phyloP scores from a whole-genome alignment of 1,284 basidiomycete species.

The Ceratobasidium sp. region DNA sequence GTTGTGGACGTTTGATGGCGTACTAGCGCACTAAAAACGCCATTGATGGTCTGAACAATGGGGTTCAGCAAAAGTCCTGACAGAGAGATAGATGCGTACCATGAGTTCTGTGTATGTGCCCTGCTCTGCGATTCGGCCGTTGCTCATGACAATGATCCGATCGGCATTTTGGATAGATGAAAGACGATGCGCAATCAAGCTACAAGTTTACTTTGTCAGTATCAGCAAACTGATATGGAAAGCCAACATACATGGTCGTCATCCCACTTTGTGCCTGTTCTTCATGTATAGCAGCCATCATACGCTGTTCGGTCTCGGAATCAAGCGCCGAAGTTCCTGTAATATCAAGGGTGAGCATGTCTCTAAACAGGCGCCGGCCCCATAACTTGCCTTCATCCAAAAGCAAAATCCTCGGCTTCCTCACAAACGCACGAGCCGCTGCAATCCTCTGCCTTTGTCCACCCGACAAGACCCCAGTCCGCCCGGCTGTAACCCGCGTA shows the following conservation, averaged over 20 bases:
- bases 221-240: background rate
- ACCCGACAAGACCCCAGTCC: slow-evolving; percentile 56
- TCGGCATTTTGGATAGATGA: slow-evolving; percentile 65
- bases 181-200: slow-evolving; percentile 65
- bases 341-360: background rate
- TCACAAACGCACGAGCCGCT: slow-evolving; percentile 61
- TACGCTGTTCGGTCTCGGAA: slow-evolving; percentile 59
- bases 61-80: background rate
- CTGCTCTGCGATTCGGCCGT: slow-evolving; percentile 61
- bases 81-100: slow-evolving; percentile 3
- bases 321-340: slow-evolving; percentile 59
- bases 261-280: slow-evolving; percentile 55
- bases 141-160: slow-evolving; percentile 64
- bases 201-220: background rate
- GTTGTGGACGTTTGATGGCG: slow-evolving; percentile 8
- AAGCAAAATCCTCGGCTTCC: slow-evolving; percentile 60
- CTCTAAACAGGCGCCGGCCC: slow-evolving; percentile 56
- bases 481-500: slow-evolving; percentile 60
- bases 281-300: slow-evolving; percentile 58
- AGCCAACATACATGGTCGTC: slow-evolving; percentile 53
- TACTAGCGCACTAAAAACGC: slow-evolving; percentile 35
- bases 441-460: slow-evolving; percentile 61
- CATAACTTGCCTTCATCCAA: slow-evolving; percentile 56
- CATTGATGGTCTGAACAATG: slow-evolving; percentile 9
- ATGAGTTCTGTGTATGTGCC: slow-evolving; percentile 61